Base-by-base conservation (phyloP, 495 filamentous ascomycete genomes). In the Hypomontagnella submonticulosa region DNA sequence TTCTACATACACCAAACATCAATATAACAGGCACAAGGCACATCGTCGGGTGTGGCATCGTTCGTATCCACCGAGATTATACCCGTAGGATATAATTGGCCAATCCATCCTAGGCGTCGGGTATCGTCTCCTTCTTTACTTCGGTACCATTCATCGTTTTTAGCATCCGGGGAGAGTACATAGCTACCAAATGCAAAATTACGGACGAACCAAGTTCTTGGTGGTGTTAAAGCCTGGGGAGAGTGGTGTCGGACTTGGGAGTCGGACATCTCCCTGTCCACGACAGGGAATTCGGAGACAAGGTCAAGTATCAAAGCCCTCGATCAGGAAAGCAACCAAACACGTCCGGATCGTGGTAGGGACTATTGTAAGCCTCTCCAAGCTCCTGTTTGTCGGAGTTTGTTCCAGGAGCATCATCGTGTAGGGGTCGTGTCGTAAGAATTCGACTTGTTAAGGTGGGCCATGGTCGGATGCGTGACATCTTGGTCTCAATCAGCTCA, bases 271-370 rank as follows among this genome's bases (percentile, higher is more conserved):
- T 38, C 20, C 44, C 38, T 64, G 47, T 64, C 66, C 55, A 42
- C 50, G 66, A 69, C 60, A 57, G 60, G 66, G 59, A 69, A 64
- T 34, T 57, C 66, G 66, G 66, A 69, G 60, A 57, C 60, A 56
- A 57, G 19, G 40, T 42, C 20, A 48, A 37, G 43, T 47, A 34
- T 46, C n/a, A 50, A 57, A 52, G 0, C 50, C 51, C 60, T 69
- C 19, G 46, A 64, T 57, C 49, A 61, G 55, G 60, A 69, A 69
- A 56, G 30, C 38, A 63, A 50, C 41, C 44, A 64, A 59, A 49
- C 56, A 57, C 52, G 55, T 61, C 66, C 66, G 60, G 16, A 61
- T 64, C 56, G 40, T 57, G 37, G 66, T 54, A 30, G 10, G 44
- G 51, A 52, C 7, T 19, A 49, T 8, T 44, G 38, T 30, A 64